phyloP scores from a whole-genome alignment of 306 rosid genomes.

The Datisca glomerata region DNA sequence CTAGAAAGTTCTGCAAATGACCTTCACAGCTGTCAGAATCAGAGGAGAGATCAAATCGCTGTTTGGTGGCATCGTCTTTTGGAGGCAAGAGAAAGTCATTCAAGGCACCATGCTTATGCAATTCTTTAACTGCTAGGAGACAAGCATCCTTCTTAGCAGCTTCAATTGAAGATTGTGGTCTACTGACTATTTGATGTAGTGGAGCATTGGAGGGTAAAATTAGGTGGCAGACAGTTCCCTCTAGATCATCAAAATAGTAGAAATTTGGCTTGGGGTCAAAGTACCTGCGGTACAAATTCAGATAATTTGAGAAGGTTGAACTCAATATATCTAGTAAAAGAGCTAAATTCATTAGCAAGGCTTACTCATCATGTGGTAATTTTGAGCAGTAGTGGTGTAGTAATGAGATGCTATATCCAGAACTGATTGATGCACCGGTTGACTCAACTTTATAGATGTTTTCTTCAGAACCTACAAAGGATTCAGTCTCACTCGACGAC shows the following conservation, averaged over 20 bases:
- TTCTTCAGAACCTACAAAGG: constrained; percentile 40
- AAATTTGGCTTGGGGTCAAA: constrained; percentile 70
- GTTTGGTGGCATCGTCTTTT: constrained; percentile 31
- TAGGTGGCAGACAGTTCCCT: constrained; percentile 62
- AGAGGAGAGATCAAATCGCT: constrained; percentile 28
- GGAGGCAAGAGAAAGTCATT: constrained; percentile 66
- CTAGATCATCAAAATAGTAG: constrained; percentile 56
- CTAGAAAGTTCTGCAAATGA: constrained; percentile 18
- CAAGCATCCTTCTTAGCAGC: constrained; percentile 78
- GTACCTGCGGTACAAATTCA: constrained; percentile 39
- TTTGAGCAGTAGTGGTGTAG: constrained; percentile 75
- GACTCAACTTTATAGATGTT: constrained; percentile 48
- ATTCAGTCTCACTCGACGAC: constrained; percentile 50
- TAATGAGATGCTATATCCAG: constrained; percentile 65
- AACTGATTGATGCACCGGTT: constrained; percentile 72
- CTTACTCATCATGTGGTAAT: constrained; percentile 94
- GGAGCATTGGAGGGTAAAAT: constrained; percentile 82
- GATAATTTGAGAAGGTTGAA: constrained; percentile 13
- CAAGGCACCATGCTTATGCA: constrained; percentile 68
- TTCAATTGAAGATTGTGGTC: constrained; percentile 49
- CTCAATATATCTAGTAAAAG: constrained; percentile 1
- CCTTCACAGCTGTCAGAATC: constrained; percentile 57
- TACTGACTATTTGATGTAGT: constrained; percentile 37
- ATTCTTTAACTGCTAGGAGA: constrained; percentile 73
- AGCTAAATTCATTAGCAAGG: constrained; percentile 9